phyloP scores from a whole-genome alignment of 2,329 filamentous ascomycete species.

The Aspergillaceae sp. region DNA sequence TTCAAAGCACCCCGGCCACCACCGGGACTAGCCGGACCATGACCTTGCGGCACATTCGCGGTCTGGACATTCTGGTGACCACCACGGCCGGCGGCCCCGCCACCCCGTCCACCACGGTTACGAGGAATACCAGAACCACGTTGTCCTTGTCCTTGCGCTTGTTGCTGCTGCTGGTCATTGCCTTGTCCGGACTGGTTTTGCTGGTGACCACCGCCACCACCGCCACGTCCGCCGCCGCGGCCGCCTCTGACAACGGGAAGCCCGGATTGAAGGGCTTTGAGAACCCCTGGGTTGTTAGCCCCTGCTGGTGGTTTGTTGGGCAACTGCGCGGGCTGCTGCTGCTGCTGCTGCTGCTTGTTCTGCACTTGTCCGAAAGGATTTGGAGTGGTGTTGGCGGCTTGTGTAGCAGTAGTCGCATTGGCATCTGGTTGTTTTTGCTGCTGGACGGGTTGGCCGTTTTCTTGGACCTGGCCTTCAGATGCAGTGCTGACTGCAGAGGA shows the following conservation, averaged over 20 bases:
- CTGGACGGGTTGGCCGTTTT: conserved; percentile 8
- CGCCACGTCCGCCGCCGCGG: conserved; percentile 31
- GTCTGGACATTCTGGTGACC: conserved; percentile 37
- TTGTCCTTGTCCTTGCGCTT: conserved; percentile 22
- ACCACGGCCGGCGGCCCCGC: conserved; percentile 20
- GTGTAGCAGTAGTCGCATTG: neutral
- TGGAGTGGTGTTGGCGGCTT: conserved; percentile 5
- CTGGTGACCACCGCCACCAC: conserved; percentile 31
- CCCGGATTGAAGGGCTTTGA: conserved; percentile 36
- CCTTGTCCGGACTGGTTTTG: conserved; percentile 22
- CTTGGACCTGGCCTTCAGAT: conserved; percentile 7
- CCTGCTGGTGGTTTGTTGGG: conserved; percentile 23
- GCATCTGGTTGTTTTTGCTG: conserved; percentile 8
- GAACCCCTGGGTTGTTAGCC: conserved; percentile 32
- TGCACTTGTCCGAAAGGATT: conserved; percentile 23
- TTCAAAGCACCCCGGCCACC: conserved; percentile 38
- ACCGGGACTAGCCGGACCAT: conserved; percentile 18
- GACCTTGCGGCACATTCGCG: conserved; percentile 20
- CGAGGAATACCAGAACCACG: conserved; percentile 35
- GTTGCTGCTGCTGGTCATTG: conserved; percentile 16
- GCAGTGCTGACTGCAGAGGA: conserved; percentile 1
- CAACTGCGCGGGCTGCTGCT: conserved; percentile 16
- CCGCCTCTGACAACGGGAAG: conserved; percentile 38
- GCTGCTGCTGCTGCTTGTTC: conserved; percentile 11
- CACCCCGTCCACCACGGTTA: conserved; percentile 38